phyloP scores from a whole-genome alignment of 495 filamentous ascomycete species.

The Penicillium taxi region DNA sequence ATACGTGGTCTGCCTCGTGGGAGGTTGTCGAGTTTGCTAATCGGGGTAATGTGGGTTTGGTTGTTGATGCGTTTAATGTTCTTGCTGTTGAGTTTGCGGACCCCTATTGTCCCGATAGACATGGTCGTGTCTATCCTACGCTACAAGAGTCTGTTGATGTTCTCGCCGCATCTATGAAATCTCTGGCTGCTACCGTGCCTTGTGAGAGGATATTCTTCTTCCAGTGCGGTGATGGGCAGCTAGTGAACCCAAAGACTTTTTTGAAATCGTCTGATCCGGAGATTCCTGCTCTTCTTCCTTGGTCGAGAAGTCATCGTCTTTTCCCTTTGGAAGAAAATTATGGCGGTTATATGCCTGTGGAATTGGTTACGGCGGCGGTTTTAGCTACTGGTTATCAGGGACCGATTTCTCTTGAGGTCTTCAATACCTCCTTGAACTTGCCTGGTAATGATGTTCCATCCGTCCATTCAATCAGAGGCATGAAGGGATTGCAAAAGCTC shows the following conservation, averaged over 20 bases:
- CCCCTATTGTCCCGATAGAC: conserved; percentile 34
- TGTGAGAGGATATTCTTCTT: conserved; percentile 60
- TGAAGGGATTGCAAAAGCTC: conserved; percentile 12
- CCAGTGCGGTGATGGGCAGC: conserved; percentile 62
- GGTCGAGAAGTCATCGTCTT: conserved; percentile 39
- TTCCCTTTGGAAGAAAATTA: conserved; percentile 41
- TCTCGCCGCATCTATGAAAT: conserved; percentile 27
- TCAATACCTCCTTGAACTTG: conserved; percentile 29
- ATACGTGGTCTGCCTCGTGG: conserved; percentile 55
- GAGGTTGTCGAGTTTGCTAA: conserved; percentile 49
- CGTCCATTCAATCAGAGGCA: conserved; percentile 21
- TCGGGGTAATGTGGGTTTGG: conserved; percentile 54
- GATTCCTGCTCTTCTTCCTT: conserved; percentile 22
- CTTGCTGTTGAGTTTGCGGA: conserved; percentile 61
- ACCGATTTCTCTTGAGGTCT: conserved; percentile 60
- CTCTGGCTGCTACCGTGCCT: conserved; percentile 46
- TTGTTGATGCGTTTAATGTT: conserved; percentile 64
- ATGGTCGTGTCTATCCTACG: conserved; percentile 21
- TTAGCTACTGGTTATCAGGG: conserved; percentile 53
- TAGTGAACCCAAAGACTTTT: conserved; percentile 36
- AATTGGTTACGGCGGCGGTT: conserved; percentile 53
- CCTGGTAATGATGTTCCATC: conserved; percentile 10
- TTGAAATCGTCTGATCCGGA: conserved; percentile 12
- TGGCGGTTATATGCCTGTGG: conserved; percentile 55
- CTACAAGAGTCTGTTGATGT: conserved; percentile 18